Evolutionary conservation across 1,284 basidiomycete species (phyloP), one percentile per base, ranked within the genome.

Genomic region (Tilletia horrida): DNA sequence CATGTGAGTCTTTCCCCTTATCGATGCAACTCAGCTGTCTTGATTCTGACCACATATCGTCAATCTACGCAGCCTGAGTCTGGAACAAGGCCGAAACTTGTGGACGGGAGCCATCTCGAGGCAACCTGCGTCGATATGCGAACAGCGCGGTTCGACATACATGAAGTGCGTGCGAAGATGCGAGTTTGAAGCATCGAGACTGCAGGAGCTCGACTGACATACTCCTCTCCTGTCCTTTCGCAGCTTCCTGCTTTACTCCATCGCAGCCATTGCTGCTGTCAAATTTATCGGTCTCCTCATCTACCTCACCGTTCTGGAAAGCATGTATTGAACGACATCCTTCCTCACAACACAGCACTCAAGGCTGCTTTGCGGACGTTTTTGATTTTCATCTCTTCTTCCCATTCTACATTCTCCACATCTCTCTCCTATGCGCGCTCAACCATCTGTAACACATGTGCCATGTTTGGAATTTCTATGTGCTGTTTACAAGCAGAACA

Each of bases 201-300:
- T 3, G 57, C 42, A 61, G 23, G 25, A 23, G 57, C 29, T 23
- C 42, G 16, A 61, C 57, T 61, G 18, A 61, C 57, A 16, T 18
- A 7, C 45, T 45, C 35, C 27, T 23, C 62, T 14, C n/a, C 40
- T 35, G 29, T n/a, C 27, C 40, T 9, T 63, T 63, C 40, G 18
- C 40, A 63, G 62, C 44, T 64, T 64, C 44, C 13, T 64, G n/a
- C 44, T 64, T 8, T 64, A 64, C 63, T 64, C 63, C 3, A 64
- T 64, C 44, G 35, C 55, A 13, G 63, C 43, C 44, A 50, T 64
- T 25, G 48, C 63, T 6, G 63, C 63, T 9, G 44, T 64, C 63
- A 64, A 64, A n/a, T 57, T 64, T 13, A 25, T 64, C 8, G 63
- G 63, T 7, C 48, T 57, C 42, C 35, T 64, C 23, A 21, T 35